Evolutionary conservation across 768 basidiomycete species (phyloP).

Genomic region (Boletus rufocinnamomeus): DNA sequence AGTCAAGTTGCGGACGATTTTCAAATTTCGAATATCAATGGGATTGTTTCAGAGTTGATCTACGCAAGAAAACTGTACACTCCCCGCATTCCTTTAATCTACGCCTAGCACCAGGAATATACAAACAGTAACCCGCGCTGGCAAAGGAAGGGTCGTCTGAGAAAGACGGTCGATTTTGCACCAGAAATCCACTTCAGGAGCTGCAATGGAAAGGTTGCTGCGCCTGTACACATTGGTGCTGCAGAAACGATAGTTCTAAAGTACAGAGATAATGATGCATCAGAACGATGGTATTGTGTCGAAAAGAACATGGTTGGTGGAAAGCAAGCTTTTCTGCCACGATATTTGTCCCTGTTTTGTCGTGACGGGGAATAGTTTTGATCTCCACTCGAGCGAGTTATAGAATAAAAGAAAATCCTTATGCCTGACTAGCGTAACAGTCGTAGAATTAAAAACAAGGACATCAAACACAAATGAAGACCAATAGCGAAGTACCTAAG

Average conservation of each 20-base stretch:
- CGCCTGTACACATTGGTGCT: conserved; percentile 37
- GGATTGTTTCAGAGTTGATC: background rate
- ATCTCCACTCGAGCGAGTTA: background rate
- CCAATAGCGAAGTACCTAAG: conserved; percentile 40
- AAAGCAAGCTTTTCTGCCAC: background rate
- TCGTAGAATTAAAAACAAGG: conserved; percentile 35
- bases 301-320: background rate
- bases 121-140: conserved; percentile 4
- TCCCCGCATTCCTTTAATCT: conserved; percentile 2
- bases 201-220: conserved; percentile 31
- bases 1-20: background rate
- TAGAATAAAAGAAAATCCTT: conserved; percentile 16
- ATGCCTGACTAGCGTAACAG: conserved; percentile 34
- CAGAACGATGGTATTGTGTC: background rate
- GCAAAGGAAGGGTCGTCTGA: conserved; percentile 9
- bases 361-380: background rate
- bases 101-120: conserved; percentile 9
- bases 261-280: background rate
- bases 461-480: conserved; percentile 31
- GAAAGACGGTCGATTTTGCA: conserved; percentile 25
- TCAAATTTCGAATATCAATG: background rate
- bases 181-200: conserved; percentile 36
- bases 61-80: conserved; percentile 14
- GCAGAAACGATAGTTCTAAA: background rate
- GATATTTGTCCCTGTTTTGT: conserved; percentile 18